Conservation (phyloP, 1,284 basidiomycete species). For the Schizophyllum commune region DNA sequence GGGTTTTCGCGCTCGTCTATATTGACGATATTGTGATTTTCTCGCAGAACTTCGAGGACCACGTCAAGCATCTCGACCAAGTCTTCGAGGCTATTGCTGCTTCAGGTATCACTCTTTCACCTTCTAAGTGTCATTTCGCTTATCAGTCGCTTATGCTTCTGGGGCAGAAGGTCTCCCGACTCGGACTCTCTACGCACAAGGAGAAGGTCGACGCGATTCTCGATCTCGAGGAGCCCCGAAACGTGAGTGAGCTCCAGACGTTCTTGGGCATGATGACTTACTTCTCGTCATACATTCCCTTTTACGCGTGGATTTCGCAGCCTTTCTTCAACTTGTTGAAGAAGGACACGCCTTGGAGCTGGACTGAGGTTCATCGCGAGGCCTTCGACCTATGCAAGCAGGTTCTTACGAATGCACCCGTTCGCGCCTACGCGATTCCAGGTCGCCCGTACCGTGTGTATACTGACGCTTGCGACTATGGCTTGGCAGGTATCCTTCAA, state of each 20-base stretch:
- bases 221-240: constrained; percentile 17
- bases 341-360: constrained; percentile 17
- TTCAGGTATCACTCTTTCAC: constrained; percentile 24
- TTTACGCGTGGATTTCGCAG: constrained; percentile 7
- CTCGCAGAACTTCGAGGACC: constrained; percentile 21
- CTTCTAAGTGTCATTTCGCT: constrained; percentile 23
- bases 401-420: constrained; percentile 20
- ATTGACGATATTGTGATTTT: background rate
- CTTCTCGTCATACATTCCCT: constrained; percentile 8
- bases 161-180: constrained; percentile 23
- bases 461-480: constrained; percentile 28
- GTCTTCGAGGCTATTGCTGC: constrained; percentile 20
- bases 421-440: constrained; percentile 22
- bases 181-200: constrained; percentile 11
- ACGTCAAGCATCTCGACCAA: constrained; percentile 20
- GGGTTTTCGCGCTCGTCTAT: constrained; percentile 15
- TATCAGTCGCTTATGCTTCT: constrained; percentile 25
- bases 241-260: constrained; percentile 10
- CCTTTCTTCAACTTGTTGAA: constrained; percentile 8
- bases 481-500: constrained; percentile 22
- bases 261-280: constrained; percentile 17
- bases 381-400: constrained; percentile 21
- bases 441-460: constrained; percentile 21
- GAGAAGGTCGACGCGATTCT: constrained; percentile 17
- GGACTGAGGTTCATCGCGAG: constrained; percentile 15